A percentile compares a stretch with the other conserved stretches of the same genome.
Evolutionary conservation across 257 asterid species (phyloP).

Genomic region (Solanum virginianum): DNA sequence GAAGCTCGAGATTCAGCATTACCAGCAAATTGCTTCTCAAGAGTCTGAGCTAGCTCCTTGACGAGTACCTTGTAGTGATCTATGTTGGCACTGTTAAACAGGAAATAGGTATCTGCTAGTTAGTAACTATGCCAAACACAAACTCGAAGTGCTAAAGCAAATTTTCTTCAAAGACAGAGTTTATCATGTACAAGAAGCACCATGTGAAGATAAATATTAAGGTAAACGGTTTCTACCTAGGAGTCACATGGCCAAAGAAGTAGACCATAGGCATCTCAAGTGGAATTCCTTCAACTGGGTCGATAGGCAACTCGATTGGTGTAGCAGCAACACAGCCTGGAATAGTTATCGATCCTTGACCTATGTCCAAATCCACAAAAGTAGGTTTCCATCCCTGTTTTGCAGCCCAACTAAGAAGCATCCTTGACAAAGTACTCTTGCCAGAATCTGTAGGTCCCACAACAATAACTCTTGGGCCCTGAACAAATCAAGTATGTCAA

Average conservation of each 20-base stretch:
- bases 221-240: constrained; percentile 38
- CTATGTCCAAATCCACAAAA: constrained; percentile 92
- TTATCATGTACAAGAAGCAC: not conserved
- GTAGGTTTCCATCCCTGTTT: constrained; percentile 99
- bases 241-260: constrained; percentile 83
- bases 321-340: constrained; percentile 97
- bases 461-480: constrained; percentile 97
- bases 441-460: constrained; percentile 99
- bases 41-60: constrained; percentile 76
- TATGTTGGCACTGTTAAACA: constrained; percentile 57
- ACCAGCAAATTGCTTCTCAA: constrained; percentile 76
- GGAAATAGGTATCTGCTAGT: not conserved
- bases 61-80: constrained; percentile 87
- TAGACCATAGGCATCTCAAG: constrained; percentile 97
- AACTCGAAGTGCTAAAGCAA: not conserved
- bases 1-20: constrained; percentile 90
- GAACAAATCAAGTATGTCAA: constrained; percentile 7
- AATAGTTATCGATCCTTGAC: constrained; percentile 92
- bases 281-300: constrained; percentile 96
- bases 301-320: constrained; percentile 87
- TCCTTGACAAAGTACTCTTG: constrained; percentile 85
- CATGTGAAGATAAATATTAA: not conserved
- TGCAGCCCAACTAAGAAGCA: constrained; percentile 99
- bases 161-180: not conserved
- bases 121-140: not conserved